Evolutionary conservation across 2,329 filamentous ascomycete genomes (phyloP).

Genomic region (Curvularia sp.): DNA sequence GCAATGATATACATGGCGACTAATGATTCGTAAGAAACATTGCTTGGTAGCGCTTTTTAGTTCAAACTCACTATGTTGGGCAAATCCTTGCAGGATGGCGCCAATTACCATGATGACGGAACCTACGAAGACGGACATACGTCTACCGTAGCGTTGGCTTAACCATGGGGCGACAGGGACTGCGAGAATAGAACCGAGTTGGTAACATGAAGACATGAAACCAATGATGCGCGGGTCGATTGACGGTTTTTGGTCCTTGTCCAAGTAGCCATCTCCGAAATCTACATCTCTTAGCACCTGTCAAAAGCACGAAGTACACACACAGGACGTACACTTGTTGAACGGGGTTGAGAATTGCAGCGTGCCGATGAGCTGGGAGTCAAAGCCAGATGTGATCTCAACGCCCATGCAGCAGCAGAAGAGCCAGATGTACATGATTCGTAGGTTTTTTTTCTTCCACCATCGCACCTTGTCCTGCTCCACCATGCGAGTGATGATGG

Average conservation of each 20-base stretch:
- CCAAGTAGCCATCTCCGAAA: conserved; percentile 40
- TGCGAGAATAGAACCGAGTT: conserved; percentile 46
- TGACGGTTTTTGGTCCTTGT: conserved; percentile 24
- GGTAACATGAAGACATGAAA: conserved; percentile 48
- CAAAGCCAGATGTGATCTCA: conserved; percentile 51
- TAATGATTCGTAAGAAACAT: conserved; percentile 20
- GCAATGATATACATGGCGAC: conserved; percentile 66
- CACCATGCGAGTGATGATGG: conserved; percentile 55
- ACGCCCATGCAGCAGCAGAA: conserved; percentile 50
- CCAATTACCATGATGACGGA: conserved; percentile 65
- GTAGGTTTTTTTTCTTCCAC: conserved; percentile 53
- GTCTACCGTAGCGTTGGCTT: conserved; percentile 58
- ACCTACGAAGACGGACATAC: conserved; percentile 65
- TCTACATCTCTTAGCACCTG: conserved; percentile 28
- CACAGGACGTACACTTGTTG: conserved; percentile 40
- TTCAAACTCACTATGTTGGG: conserved; percentile 39
- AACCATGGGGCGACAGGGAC: conserved; percentile 46
- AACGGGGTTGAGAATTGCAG: conserved; percentile 46
- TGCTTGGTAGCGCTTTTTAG: too few species aligned
- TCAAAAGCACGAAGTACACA: too few species aligned
- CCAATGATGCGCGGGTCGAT: conserved; percentile 42
- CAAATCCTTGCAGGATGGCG: conserved; percentile 64
- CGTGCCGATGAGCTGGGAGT: conserved; percentile 50
- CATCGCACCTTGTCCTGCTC: conserved; percentile 53
- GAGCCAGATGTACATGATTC: conserved; percentile 50